Evolutionary conservation across 495 filamentous ascomycete species (phyloP), one percentile per base, ranked within the genome.

Genomic region (Aspergillus sclerotiicarbonarius): DNA sequence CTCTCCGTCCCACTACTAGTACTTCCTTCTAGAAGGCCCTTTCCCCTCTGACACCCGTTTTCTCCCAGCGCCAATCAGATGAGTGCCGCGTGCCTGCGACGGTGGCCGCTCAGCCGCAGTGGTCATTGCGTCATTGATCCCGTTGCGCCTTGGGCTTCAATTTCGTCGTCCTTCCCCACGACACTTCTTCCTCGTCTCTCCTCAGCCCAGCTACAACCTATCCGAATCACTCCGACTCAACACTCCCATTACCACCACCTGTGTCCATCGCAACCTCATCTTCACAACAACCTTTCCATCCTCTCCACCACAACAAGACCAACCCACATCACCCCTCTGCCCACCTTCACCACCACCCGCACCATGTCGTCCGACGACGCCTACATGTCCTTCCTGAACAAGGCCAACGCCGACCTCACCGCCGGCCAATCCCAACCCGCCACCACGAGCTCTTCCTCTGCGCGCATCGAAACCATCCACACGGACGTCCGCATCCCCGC

Each of bases 301-400:
- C 18, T 19, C n/a, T 45, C 63, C 58, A 60, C 45, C 60, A 68
- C 47, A 25, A 25, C 25, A 25, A 25, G 25, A 25, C 25, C 25
- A 25, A 25, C 25, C 25, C 25, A 25, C 25, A 25, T 25, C 25
- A 25, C 25, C 25, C 25, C 25, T 25, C 25, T 25, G 25, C 25
- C 25, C 13, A 30, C 32, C 9, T 52, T 53, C 39, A 45, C 53
- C 45, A 19, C 52, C 31, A 49, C 65, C 46, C 56, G 50, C 60
- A 67, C 59, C 54, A 92, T 91, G 87, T 82, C 87, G 18, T 87
- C 87, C 19, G 91, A 96, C 77, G 84, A 88, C 50, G 85, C 85
- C 62, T 96, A 95, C 79, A 79, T 83, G 71, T 75, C 84, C 63
- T 95, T 96, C 68, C 78, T 96, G 50, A 76, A 94, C 70, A 92